phyloP scores from a whole-genome alignment of 2,329 filamentous ascomycete genomes.

The Colletotrichum somersetense region DNA sequence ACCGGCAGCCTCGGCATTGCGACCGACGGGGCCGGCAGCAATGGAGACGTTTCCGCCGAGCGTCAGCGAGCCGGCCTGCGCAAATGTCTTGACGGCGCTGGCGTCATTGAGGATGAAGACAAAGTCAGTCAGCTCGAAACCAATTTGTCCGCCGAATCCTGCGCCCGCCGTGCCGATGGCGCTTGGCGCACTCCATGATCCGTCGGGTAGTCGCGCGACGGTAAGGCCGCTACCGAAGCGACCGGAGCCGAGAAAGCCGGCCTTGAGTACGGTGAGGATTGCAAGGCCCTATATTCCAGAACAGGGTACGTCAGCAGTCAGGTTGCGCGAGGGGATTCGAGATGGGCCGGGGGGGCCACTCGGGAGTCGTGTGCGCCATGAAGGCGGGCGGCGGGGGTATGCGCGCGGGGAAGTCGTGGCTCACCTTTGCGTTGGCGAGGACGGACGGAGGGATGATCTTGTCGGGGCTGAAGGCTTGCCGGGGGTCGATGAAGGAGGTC shows the following conservation, averaged over 20 bases:
- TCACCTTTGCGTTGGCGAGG: conserved; percentile 90
- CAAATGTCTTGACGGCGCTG: conserved; percentile 91
- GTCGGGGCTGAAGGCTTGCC: conserved; percentile 93
- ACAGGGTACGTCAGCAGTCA: conserved; percentile 29
- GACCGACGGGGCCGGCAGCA: conserved; percentile 91
- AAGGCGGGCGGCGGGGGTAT: conserved; percentile 23
- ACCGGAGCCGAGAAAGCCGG: conserved; percentile 85
- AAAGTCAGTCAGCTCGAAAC: conserved; percentile 91
- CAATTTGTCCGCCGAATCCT: conserved; percentile 88
- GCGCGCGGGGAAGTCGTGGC: conserved; percentile 38
- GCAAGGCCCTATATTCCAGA: conserved; percentile 74
- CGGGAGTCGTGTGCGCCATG: conserved; percentile 22
- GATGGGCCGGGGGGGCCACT: conserved; percentile 8
- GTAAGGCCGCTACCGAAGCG: conserved; percentile 87
- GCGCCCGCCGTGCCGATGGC: conserved; percentile 86
- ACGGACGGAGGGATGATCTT: conserved; percentile 95
- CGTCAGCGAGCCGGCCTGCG: conserved; percentile 90
- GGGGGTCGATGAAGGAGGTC: conserved; percentile 92
- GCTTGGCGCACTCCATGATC: conserved; percentile 83
- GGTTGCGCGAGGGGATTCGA: background rate
- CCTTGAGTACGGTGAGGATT: conserved; percentile 88
- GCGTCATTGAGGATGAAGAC: conserved; percentile 98
- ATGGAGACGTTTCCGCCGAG: conserved; percentile 97
- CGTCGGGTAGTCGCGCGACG: conserved; percentile 82
- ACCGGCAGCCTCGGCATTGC: conserved; percentile 95